These are phyloP conservation scores for Aschersonia sp. DNA, from an alignment of 2,329 filamentous ascomycete genomes.

Conservation along the genomic window DNA sequence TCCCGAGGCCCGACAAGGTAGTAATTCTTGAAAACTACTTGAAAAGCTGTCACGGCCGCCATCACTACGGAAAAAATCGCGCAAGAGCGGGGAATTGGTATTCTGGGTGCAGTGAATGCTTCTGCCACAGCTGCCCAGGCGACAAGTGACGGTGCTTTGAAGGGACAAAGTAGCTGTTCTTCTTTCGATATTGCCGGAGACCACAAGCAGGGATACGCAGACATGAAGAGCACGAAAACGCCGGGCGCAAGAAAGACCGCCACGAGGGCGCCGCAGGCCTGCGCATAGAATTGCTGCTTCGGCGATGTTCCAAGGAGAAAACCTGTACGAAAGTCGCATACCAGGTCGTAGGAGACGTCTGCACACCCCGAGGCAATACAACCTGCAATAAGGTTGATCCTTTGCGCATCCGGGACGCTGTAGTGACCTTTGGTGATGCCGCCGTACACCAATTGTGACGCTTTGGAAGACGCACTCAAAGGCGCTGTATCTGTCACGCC, in stretches of 20 bases:
- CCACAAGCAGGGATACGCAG: conserved; percentile 55
- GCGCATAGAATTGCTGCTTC: conserved; percentile 51
- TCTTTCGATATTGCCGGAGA: conserved; percentile 25
- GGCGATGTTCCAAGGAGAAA: conserved; percentile 53
- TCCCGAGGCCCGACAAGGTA: conserved; percentile 34
- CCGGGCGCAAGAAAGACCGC: conserved; percentile 54
- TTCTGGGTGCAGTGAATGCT: conserved; percentile 39
- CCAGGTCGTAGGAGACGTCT: conserved; percentile 36
- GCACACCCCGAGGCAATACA: conserved; percentile 41
- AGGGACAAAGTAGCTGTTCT: conserved; percentile 30
- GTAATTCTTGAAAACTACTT: conserved; percentile 39
- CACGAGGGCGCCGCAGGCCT: conserved; percentile 46
- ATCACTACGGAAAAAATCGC: conserved; percentile 43
- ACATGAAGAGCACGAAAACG: conserved; percentile 53
- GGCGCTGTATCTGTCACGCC: conserved; percentile 47
- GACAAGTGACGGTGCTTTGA: conserved; percentile 46
- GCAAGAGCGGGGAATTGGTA: conserved; percentile 39
- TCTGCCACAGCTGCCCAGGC: conserved; percentile 53
- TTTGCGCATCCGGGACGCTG: conserved; percentile 36
- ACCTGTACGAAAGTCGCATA: conserved; percentile 52
- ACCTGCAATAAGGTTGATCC: conserved; percentile 52
- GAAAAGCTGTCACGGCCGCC: conserved; percentile 31
- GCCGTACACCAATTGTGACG: conserved; percentile 53
- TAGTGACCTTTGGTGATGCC: conserved; percentile 44
- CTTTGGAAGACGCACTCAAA: conserved; percentile 52